Percentiles rank a stretch among this genome's conserved stretches.
These are phyloP conservation scores for Glycyrrhiza uralensis DNA, from an alignment of 306 rosid species.

Conservation along the genomic window DNA sequence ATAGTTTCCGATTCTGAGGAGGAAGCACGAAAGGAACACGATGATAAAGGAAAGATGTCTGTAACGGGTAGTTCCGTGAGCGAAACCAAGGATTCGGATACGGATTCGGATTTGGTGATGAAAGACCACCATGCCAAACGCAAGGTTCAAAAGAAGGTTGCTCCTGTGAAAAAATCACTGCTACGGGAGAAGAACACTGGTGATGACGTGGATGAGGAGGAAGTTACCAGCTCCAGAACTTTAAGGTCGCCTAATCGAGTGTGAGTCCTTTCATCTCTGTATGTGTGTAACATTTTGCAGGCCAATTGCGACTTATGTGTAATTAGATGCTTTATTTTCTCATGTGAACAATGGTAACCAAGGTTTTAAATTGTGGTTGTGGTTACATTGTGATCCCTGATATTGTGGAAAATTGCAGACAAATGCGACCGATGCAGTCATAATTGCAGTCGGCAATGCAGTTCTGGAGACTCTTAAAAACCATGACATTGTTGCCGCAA, in stretches of 20 bases:
- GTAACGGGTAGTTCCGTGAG: slow-evolving; percentile 22
- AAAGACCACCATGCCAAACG: neutral
- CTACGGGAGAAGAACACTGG: neutral
- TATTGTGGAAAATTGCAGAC: too few species aligned
- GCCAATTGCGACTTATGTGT: too few species aligned
- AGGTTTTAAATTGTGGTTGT: too few species aligned
- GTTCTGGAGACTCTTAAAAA: too few species aligned
- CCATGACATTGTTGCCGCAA: too few species aligned
- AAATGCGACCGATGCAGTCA: too few species aligned
- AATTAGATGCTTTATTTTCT: too few species aligned
- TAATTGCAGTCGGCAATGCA: too few species aligned
- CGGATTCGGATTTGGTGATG: neutral
- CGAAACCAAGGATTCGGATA: slow-evolving; percentile 34
- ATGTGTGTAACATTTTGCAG: too few species aligned
- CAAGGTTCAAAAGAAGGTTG: neutral
- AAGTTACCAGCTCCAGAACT: slow-evolving; percentile 24
- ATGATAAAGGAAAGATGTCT: slow-evolving; percentile 11
- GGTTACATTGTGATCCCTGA: too few species aligned
- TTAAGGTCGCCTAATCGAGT: neutral
- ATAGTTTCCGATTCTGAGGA: neutral
- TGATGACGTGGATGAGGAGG: neutral
- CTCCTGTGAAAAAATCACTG: neutral
- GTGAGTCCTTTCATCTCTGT: slow-evolving; percentile 29
- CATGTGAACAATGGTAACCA: too few species aligned
- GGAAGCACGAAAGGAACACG: neutral